A percentile compares a stretch with the other conserved stretches of the same genome.
Conservation (phyloP, 129 eudicot genomes). For the Flaveria trinervia region DNA sequence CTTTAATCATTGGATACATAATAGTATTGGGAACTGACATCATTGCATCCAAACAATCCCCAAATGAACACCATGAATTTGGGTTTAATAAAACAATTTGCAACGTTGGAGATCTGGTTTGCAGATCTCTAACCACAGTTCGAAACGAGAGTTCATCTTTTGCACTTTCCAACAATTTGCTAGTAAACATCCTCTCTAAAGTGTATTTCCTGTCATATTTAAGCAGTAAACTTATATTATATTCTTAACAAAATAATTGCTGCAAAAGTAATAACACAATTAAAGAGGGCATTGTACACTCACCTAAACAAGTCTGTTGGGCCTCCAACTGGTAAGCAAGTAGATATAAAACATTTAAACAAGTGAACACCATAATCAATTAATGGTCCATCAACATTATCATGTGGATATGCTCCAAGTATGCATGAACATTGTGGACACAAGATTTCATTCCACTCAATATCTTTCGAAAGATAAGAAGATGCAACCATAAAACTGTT, state of each 20-base stretch:
- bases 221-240: background rate
- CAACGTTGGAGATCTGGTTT: constrained; percentile 55
- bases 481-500: constrained; percentile 67
- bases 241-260: background rate
- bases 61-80: constrained; percentile 77
- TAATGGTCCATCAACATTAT: constrained; percentile 31
- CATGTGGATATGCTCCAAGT: constrained; percentile 81
- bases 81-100: constrained; percentile 85
- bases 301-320: constrained; percentile 67
- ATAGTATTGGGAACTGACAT: constrained; percentile 42
- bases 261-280: constrained; percentile 8
- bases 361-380: constrained; percentile 62
- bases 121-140: constrained; percentile 70
- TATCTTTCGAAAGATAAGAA: constrained; percentile 71
- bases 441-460: constrained; percentile 60
- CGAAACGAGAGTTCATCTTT: constrained; percentile 91
- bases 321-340: constrained; percentile 51
- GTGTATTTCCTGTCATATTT: constrained; percentile 58
- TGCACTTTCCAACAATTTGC: constrained; percentile 79
- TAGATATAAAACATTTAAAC: constrained; percentile 76
- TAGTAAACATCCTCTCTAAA: constrained; percentile 83
- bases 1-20: constrained; percentile 65
- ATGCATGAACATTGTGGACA: constrained; percentile 82
- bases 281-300: background rate
- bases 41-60: constrained; percentile 48